Conservation (phyloP, 441 rosid species). For the Gossypium aridum region DNA sequence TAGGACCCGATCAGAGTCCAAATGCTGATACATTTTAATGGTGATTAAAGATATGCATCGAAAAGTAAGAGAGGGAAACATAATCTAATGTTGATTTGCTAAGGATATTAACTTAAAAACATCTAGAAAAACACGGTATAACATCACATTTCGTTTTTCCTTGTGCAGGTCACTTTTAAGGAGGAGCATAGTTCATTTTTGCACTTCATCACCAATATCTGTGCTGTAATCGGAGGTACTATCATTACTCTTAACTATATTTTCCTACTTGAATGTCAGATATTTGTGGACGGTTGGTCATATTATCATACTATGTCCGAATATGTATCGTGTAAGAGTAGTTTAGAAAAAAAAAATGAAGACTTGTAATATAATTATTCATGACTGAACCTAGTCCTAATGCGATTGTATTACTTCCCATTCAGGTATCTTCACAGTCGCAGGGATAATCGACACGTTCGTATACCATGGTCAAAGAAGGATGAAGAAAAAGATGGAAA, state of each 20-base stretch:
- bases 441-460: constrained; percentile 39
- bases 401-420: neutral
- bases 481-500: constrained; percentile 33
- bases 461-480: constrained; percentile 35
- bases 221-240: constrained; percentile 41
- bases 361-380: no score
- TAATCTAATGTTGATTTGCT: neutral
- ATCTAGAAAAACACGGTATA: neutral
- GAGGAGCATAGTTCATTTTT: constrained; percentile 36
- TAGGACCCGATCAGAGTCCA: neutral
- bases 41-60: neutral
- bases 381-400: no score
- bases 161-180: constrained; percentile 34
- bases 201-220: constrained; percentile 36
- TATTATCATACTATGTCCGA: no score
- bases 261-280: neutral
- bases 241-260: neutral
- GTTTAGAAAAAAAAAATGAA: no score
- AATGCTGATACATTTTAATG: neutral
- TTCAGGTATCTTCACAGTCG: constrained; percentile 34
- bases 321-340: no score
- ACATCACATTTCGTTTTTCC: neutral
- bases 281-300: no score
- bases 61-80: neutral
- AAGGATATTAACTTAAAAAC: neutral